These are phyloP conservation scores for Carpinus fangiana DNA, from an alignment of 306 rosid genomes.

Conservation along the genomic window DNA sequence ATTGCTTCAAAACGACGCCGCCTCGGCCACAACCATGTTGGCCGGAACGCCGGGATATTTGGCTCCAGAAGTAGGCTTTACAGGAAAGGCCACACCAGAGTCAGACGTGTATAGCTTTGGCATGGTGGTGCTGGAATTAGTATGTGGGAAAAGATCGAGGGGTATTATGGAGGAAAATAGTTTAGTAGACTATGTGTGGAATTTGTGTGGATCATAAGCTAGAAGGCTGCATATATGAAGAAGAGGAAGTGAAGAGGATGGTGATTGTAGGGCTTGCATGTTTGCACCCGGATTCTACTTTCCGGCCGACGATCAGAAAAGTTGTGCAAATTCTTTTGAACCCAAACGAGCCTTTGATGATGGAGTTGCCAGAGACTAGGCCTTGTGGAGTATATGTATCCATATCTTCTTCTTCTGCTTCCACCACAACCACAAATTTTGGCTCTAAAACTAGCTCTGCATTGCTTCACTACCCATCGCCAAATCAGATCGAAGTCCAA, in stretches of 20 bases:
- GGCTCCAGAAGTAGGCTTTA: conserved; percentile 55
- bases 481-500: neutral
- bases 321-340: conserved; percentile 48
- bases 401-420: conserved; percentile 32
- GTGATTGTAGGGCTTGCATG: conserved; percentile 61
- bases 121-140: conserved; percentile 57
- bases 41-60: conserved; percentile 57
- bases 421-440: conserved; percentile 32
- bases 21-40: conserved; percentile 33
- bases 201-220: conserved; percentile 41
- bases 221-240: conserved; percentile 26
- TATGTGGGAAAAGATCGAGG: conserved; percentile 55
- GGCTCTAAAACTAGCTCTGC: conserved; percentile 15
- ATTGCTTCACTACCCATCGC: neutral
- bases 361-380: conserved; percentile 38
- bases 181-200: conserved; percentile 54
- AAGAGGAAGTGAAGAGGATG: conserved; percentile 43
- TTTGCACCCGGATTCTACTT: conserved; percentile 41
- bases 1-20: conserved; percentile 37
- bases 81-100: conserved; percentile 49
- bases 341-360: conserved; percentile 43
- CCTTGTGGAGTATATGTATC: conserved; percentile 43
- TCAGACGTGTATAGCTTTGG: conserved; percentile 63
- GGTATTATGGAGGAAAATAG: conserved; percentile 37
- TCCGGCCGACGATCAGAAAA: conserved; percentile 57